Evolutionary conservation across 352 stramenopile genomes (phyloP).

Genomic region (Pythium phragmitis): DNA sequence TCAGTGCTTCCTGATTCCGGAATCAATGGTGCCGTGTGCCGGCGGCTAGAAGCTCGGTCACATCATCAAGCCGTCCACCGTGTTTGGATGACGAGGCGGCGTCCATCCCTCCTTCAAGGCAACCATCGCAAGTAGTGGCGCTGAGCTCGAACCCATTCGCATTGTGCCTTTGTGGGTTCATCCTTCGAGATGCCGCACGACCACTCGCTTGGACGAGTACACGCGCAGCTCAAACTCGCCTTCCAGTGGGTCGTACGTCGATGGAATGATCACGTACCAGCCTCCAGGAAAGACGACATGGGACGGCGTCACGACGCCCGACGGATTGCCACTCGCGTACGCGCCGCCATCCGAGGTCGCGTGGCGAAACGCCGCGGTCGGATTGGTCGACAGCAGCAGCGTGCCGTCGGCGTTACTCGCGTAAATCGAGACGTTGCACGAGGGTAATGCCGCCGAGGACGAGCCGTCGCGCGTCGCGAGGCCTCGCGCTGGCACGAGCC

Average conservation of each 20-base stretch:
- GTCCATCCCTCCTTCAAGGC: too few species aligned
- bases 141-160: neutral
- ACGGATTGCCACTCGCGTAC: slow-evolving; percentile 56
- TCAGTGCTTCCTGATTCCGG: neutral
- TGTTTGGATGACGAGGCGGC: too few species aligned
- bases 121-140: too few species aligned
- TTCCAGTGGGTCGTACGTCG: slow-evolving; percentile 70
- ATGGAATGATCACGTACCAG: slow-evolving; percentile 76
- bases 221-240: slow-evolving; percentile 55
- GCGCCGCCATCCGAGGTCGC: slow-evolving; percentile 53
- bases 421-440: slow-evolving; percentile 77
- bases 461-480: slow-evolving; percentile 19
- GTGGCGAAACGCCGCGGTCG: slow-evolving; percentile 46
- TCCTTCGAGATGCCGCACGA: slow-evolving; percentile 29
- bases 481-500: slow-evolving; percentile 39
- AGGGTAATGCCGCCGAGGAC: slow-evolving; percentile 26
- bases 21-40: slow-evolving; percentile 11
- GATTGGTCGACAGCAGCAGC: slow-evolving; percentile 62
- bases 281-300: slow-evolving; percentile 37
- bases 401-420: slow-evolving; percentile 52
- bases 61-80: neutral
- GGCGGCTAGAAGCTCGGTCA: neutral
- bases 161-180: neutral
- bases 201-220: slow-evolving; percentile 44
- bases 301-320: slow-evolving; percentile 49